A percentile compares a stretch with the other conserved stretches of the same genome.
Conservation (phyloP, 1,139 yeast species). For the Scheffersomyces quercinus region DNA sequence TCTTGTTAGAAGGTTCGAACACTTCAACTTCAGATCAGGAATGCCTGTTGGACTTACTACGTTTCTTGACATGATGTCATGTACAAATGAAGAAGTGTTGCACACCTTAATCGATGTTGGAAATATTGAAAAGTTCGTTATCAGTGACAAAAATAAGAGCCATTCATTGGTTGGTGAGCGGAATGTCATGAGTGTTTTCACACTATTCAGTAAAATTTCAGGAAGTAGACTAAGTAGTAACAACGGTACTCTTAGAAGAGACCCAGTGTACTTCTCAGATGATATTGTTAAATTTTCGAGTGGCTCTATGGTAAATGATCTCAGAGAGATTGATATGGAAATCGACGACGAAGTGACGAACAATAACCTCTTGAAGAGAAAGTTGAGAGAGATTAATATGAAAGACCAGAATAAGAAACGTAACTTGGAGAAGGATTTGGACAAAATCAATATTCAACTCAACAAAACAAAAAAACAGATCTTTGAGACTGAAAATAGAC, state of each 20-base stretch:
- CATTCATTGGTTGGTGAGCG: conserved; percentile 5
- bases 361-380: background rate
- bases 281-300: conserved; percentile 34
- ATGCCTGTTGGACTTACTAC: conserved; percentile 38
- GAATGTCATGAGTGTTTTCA: conserved; percentile 50
- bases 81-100: conserved; percentile 54
- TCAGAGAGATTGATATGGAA: conserved; percentile 1
- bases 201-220: conserved; percentile 40
- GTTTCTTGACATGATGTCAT: conserved; percentile 59
- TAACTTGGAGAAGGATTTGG: conserved; percentile 9
- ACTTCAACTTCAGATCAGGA: conserved; percentile 49
- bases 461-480: conserved; percentile 15
- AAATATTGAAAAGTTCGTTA: conserved; percentile 57
- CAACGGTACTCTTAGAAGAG: conserved; percentile 51
- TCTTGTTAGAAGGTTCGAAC: conserved; percentile 56
- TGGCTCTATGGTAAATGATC: conserved; percentile 10
- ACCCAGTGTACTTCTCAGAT: conserved; percentile 53
- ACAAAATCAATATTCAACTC: conserved; percentile 18
- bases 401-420: conserved; percentile 8
- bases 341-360: background rate
- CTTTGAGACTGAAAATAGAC: conserved; percentile 25
- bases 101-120: conserved; percentile 67
- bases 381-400: conserved; percentile 13
- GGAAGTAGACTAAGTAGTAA: conserved; percentile 41
- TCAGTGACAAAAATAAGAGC: conserved; percentile 41